phyloP scores from a whole-genome alignment of 129 eudicot genomes.

The Erigeron canadensis region DNA sequence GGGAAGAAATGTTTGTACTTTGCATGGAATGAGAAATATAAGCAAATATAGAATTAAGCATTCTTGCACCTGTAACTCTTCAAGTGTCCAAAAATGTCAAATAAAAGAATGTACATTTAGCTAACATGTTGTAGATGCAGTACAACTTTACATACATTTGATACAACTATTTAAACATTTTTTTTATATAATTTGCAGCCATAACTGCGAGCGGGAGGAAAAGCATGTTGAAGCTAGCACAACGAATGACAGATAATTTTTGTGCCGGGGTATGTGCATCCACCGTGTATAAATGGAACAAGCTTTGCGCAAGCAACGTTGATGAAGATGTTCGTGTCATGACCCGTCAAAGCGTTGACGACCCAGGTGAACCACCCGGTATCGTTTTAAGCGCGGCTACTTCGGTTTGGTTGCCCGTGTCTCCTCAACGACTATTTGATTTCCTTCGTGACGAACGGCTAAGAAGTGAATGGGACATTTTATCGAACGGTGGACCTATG shows the following conservation, averaged over 20 bases:
- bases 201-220: constrained; percentile 73
- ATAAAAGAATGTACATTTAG: background rate
- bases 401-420: constrained; percentile 90
- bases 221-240: constrained; percentile 98
- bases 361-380: constrained; percentile 98
- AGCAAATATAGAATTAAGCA: background rate
- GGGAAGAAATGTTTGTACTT: no score
- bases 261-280: constrained; percentile 96
- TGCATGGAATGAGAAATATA: background rate
- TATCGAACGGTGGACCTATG: constrained; percentile 98
- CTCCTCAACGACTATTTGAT: constrained; percentile 81
- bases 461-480: constrained; percentile 94
- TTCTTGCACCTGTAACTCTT: background rate
- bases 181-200: constrained; percentile 35
- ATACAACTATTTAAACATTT: background rate
- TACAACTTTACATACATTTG: constrained; percentile 15
- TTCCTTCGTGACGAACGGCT: constrained; percentile 84
- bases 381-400: constrained; percentile 94
- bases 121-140: background rate
- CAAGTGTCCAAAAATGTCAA: background rate
- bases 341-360: constrained; percentile 91
- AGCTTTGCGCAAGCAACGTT: constrained; percentile 59
- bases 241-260: constrained; percentile 87
- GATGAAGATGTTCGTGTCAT: constrained; percentile 89
- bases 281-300: constrained; percentile 89